Evolutionary conservation across 108 stramenopile species (phyloP).

Genomic region (Chaetoceros tenuissimus): DNA sequence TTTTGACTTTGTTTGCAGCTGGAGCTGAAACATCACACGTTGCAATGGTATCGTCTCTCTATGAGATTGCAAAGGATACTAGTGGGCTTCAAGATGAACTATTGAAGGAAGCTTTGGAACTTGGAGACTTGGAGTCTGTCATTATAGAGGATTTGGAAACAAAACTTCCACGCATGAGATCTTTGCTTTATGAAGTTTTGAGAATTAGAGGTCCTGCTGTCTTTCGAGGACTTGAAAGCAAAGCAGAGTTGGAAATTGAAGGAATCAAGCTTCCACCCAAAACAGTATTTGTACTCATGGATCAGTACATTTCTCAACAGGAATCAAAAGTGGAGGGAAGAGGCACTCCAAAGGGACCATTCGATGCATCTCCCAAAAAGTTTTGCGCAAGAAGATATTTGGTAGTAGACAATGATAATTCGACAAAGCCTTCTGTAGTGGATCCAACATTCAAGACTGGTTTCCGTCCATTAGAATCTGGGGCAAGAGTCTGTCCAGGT

Average conservation of each 20-base stretch:
- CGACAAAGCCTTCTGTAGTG: too few species aligned
- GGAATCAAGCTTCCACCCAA: not conserved
- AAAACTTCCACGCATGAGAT: constrained; percentile 3
- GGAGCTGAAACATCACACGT: constrained; percentile 8
- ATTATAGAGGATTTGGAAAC: not conserved
- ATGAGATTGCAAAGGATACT: constrained; percentile 7
- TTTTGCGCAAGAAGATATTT: constrained; percentile 10
- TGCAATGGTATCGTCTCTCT: constrained; percentile 4
- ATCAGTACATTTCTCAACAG: not conserved
- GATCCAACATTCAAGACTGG: too few species aligned
- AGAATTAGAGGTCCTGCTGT: constrained; percentile 2
- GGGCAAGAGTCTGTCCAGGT: too few species aligned
- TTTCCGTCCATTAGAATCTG: too few species aligned
- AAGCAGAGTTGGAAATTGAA: not conserved
- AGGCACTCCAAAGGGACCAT: constrained; percentile 4
- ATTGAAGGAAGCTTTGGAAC: not conserved
- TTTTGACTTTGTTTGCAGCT: constrained; percentile 9
- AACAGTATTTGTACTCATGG: not conserved
- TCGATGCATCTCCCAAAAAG: not conserved
- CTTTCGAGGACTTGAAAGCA: not conserved
- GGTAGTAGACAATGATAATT: too few species aligned
- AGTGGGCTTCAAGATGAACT: not conserved
- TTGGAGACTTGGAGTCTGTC: not conserved
- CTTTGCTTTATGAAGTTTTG: constrained; percentile 7
- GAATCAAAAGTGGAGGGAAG: not conserved